These are phyloP conservation scores for Colletotrichum siamense DNA, from an alignment of 2,329 filamentous ascomycete genomes.

Conservation along the genomic window DNA sequence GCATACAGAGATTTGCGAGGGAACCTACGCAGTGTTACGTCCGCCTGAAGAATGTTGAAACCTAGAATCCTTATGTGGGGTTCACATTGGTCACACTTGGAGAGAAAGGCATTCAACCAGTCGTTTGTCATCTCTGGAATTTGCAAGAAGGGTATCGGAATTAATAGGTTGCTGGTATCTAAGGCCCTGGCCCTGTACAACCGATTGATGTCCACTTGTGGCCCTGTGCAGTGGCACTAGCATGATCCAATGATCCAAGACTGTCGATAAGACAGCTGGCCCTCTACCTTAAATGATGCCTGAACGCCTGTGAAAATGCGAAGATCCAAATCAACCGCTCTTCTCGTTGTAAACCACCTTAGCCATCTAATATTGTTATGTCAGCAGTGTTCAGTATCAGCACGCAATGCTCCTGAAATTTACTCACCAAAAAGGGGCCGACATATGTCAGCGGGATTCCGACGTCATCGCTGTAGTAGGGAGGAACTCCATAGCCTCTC, in stretches of 20 bases:
- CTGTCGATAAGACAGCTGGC: neutral
- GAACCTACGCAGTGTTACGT: slow-evolving; percentile 9
- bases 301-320: neutral
- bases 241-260: neutral
- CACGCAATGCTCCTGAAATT: accelerated
- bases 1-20: neutral
- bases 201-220: neutral
- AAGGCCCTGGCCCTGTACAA: neutral
- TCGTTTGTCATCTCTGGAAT: neutral
- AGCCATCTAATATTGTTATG: neutral
- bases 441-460: slow-evolving; percentile 1
- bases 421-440: neutral
- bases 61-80: neutral
- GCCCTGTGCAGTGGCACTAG: neutral
- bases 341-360: neutral
- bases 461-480: neutral
- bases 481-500: neutral
- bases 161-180: neutral
- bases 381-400: neutral
- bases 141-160: neutral
- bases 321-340: neutral
- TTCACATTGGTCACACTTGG: neutral
- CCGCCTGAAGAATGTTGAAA: neutral
- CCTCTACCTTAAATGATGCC: neutral
- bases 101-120: neutral